Evolutionary conservation across 352 stramenopile genomes (phyloP).

Genomic region (Phytophthora europaea): DNA sequence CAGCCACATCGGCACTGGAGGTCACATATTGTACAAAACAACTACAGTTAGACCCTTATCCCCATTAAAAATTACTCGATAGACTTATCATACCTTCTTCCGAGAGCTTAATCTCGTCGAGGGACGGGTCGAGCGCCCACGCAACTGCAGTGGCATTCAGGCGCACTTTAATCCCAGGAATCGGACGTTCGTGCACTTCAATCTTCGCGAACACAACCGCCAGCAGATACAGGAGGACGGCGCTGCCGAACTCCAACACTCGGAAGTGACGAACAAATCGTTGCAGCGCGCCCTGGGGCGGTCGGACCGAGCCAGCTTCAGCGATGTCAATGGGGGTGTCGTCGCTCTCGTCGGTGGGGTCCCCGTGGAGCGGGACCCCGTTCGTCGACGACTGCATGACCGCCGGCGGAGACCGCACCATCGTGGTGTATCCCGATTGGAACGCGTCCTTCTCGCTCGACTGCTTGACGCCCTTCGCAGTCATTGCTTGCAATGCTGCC

Average conservation of each 20-base stretch:
- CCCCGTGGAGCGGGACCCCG: constrained; percentile 4
- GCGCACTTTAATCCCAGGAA: constrained; percentile 60
- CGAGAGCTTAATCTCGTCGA: constrained; percentile 57
- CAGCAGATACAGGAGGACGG: constrained; percentile 54
- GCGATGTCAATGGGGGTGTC: constrained; percentile 17
- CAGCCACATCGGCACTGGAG: constrained; percentile 61
- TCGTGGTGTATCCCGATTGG: constrained; percentile 22
- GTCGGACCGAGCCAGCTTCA: constrained; percentile 14
- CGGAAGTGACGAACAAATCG: constrained; percentile 51
- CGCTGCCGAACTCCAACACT: constrained; percentile 64
- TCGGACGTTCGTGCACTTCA: constrained; percentile 63
- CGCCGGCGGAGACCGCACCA: constrained; percentile 16
- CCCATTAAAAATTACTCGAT: neutral
- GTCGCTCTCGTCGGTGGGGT: constrained; percentile 23
- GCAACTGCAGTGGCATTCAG: constrained; percentile 49
- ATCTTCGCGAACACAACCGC: constrained; percentile 65
- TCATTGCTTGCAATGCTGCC: constrained; percentile 10
- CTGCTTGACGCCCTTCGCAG: constrained; percentile 6
- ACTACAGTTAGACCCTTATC: neutral
- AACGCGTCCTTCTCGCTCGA: constrained; percentile 22
- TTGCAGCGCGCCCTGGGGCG: constrained; percentile 5
- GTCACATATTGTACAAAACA: constrained; percentile 1
- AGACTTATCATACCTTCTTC: constrained; percentile 43
- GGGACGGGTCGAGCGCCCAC: constrained; percentile 59
- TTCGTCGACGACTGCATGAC: constrained; percentile 12